Percentiles rank a stretch among this genome's conserved stretches.
Evolutionary conservation across 2,329 filamentous ascomycete species (phyloP).

Genomic region (Trichoderma sp.): DNA sequence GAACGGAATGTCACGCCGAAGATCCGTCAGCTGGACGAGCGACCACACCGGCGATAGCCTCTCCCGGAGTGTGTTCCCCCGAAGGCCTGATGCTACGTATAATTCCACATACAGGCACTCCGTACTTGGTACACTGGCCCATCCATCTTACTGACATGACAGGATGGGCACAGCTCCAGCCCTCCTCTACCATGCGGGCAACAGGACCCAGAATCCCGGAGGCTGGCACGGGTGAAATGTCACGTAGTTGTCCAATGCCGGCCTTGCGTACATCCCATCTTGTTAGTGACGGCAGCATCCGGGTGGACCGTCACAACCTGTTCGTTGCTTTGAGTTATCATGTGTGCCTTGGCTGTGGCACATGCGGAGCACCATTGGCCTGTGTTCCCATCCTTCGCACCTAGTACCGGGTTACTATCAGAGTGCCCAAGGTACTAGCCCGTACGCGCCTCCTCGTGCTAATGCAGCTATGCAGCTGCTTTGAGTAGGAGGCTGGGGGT

Average conservation of each 20-base stretch:
- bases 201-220: slow-evolving; percentile 7
- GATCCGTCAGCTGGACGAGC: not conserved
- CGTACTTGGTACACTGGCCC: not conserved
- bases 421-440: not conserved
- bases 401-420: not conserved
- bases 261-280: not conserved
- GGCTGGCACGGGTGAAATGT: not conserved
- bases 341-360: not conserved
- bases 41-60: not conserved
- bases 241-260: not conserved
- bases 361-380: not conserved
- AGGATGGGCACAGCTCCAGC: not conserved
- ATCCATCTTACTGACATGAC: too few relatives aligned
- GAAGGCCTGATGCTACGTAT: not conserved
- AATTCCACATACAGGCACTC: not conserved
- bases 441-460: not conserved
- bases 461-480: not conserved
- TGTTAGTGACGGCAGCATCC: not conserved
- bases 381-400: not conserved
- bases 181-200: not conserved
- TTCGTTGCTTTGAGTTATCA: not conserved
- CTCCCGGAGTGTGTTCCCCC: not conserved
- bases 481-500: not conserved
- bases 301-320: not conserved
- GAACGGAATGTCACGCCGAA: not conserved